phyloP scores from a whole-genome alignment of 306 rosid species.

The Cucurbita moschata region DNA sequence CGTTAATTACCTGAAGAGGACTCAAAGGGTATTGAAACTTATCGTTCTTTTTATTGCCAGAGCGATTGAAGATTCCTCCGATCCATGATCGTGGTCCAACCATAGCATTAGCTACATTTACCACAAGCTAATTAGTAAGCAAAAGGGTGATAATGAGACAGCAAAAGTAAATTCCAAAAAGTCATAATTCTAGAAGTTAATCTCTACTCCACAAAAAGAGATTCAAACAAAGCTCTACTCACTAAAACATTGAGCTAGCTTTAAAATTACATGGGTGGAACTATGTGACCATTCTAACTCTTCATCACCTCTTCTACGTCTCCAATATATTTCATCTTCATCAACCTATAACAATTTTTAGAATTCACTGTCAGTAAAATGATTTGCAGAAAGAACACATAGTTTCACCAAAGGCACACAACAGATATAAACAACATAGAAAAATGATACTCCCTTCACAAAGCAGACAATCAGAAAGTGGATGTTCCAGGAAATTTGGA shows the following conservation, averaged over 20 bases:
- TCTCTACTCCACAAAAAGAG: neutral
- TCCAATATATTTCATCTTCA: constrained; percentile 70
- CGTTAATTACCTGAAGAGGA: constrained; percentile 50
- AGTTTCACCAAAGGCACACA: neutral
- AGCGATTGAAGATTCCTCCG: constrained; percentile 59
- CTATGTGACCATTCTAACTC: constrained; percentile 62
- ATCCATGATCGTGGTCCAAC: constrained; percentile 91
- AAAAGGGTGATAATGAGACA: constrained; percentile 8
- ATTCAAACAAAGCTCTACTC: constrained; percentile 24
- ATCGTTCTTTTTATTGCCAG: constrained; percentile 28
- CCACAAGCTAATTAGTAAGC: constrained; percentile 16
- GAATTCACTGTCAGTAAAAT: constrained; percentile 12
- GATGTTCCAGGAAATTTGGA: neutral
- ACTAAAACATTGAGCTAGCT: constrained; percentile 78
- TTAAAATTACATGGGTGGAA: constrained; percentile 65
- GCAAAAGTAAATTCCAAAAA: neutral
- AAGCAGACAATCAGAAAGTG: neutral
- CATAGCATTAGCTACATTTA: constrained; percentile 81
- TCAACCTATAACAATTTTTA: constrained; percentile 47
- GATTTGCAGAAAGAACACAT: neutral
- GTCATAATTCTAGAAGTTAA: neutral
- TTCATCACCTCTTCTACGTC: constrained; percentile 40
- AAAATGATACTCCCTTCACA: neutral
- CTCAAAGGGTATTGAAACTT: constrained; percentile 45
- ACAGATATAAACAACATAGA: neutral